phyloP scores from a whole-genome alignment of 2,329 filamentous ascomycete species.

The Fusarium redolens region DNA sequence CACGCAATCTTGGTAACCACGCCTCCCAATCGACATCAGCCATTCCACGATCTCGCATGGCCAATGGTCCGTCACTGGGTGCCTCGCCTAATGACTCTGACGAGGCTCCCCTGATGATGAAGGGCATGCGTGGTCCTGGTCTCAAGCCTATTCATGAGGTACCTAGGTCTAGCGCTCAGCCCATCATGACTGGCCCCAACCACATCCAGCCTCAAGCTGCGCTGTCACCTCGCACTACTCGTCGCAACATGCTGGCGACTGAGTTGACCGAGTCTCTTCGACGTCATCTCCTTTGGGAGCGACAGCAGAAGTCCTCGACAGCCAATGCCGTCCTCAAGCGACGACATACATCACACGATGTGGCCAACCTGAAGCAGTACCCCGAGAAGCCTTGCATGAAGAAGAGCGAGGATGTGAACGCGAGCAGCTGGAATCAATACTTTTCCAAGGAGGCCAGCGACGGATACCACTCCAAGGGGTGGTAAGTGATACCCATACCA shows the following conservation, averaged over 20 bases:
- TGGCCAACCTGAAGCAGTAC: constrained; percentile 87
- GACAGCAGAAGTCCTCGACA: constrained; percentile 91
- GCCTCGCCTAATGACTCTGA: constrained; percentile 69
- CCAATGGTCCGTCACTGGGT: constrained; percentile 57
- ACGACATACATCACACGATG: constrained; percentile 89
- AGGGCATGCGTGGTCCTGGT: constrained; percentile 62
- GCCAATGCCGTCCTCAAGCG: constrained; percentile 90
- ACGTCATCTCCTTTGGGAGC: constrained; percentile 92
- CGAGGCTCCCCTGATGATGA: constrained; percentile 73
- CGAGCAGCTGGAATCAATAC: constrained; percentile 86
- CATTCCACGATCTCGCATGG: constrained; percentile 71
- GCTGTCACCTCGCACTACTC: constrained; percentile 89
- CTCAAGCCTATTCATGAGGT: constrained; percentile 70
- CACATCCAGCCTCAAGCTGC: constrained; percentile 75
- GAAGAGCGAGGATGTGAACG: constrained; percentile 71
- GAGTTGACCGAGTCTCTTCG: constrained; percentile 94
- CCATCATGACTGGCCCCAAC: constrained; percentile 80
- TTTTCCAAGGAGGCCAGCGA: constrained; percentile 79
- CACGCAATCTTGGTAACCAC: constrained; percentile 74
- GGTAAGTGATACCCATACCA: constrained; percentile 48
- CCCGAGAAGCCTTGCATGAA: constrained; percentile 74
- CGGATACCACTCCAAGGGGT: constrained; percentile 58
- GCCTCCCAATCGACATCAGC: constrained; percentile 76
- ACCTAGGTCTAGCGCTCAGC: constrained; percentile 76
- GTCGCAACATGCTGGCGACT: constrained; percentile 94